Base-by-base conservation (phyloP, 805 yeast species). In the Candida verbasci region DNA sequence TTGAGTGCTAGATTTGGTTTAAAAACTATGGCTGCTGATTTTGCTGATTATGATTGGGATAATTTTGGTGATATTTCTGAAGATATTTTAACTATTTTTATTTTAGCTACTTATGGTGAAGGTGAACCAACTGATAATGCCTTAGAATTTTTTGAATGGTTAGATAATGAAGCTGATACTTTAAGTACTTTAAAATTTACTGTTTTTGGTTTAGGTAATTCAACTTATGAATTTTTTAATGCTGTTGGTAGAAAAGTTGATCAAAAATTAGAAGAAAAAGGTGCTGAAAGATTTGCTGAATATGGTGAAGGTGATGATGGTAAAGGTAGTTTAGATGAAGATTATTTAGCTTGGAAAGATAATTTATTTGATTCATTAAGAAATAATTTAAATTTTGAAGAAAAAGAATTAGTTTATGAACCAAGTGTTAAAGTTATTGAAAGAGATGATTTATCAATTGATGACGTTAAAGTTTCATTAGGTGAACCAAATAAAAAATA, bases 91-190 rank as follows among this genome's bases (percentile, higher is more conserved):
- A 58, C 65, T 20, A 62, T 66, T 40, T 82, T 91, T 52, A 72
- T 91, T 54, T 70, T 88, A 65, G 93, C 97, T 22, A 87, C 96
- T 9, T 93, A 93, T 52, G 98, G 98, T 49, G 98, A 91, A 65
- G 98, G 98, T 55, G 98, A 91, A 58, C 95, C 95, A 49, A 91
- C 98, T 10, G 98, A 91, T 58, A 86, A 86, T 50, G 93, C 97
- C n/a, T 74, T 76, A 28, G 79, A 78, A 25, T 86, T 93, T 56
- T 80, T 78, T 54, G 83, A 81, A 40, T 78, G 66, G 53, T 72
- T 89, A 51, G 75, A 78, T 23, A 60, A 69, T 37, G 76, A 72
- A 34, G 80, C 76, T 18, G 75, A 74, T 17, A 73, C 65, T 28
- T 67, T 89, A 49, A 53, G 71, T 6, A 75, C 73, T 42, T 53